Evolutionary conservation across 1,139 yeast genomes (phyloP), one percentile per base, ranked within the genome.

Genomic region (Debaryomyces sp.): DNA sequence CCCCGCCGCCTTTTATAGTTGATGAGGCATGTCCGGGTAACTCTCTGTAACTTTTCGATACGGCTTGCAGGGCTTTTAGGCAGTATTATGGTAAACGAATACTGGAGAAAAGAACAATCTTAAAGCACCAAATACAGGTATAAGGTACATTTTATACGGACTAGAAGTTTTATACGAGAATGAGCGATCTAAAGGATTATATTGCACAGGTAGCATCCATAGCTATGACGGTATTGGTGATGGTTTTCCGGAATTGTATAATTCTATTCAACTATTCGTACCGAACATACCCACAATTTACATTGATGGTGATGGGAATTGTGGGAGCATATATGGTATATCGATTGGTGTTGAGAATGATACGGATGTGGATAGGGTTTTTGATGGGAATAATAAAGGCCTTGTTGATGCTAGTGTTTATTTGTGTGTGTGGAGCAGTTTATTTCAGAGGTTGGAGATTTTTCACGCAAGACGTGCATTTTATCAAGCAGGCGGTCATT

Each of bases 281-380:
- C 47, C 51, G 53, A 6, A 52, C 49, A 13, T 68, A 59, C 49
- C 75, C 75, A n/a, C 62, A 62, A 18, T 53, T 56, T 7, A 61
- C 72, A 18, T 51, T 59, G 23, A 44, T 57, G 4, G 44, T 63
- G 2, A 40, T 66, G 35, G 41, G 56, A n/a, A 21, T 62, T 5
- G 39, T 67, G 12, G 56, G 55, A 2, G 49, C 57, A 3, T 71
- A 70, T 47, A 18, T 66, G 10, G 43, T 56, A 7, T 70, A 67
- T 54, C 56, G 52, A 44, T 36, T 64, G 32, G 41, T 61, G 15
- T 44, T 59, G 6, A 50, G 61, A 39, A 47, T 68, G 22, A 18
- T 69, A 5, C 54, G 52, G 46, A 53, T 68, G 50, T 70, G 75
- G 75, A 38, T 66, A 35, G 50, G 57, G 9, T 52, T 69, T 40